phyloP scores from a whole-genome alignment of 345 rosid species.

The Salix suchowensis region DNA sequence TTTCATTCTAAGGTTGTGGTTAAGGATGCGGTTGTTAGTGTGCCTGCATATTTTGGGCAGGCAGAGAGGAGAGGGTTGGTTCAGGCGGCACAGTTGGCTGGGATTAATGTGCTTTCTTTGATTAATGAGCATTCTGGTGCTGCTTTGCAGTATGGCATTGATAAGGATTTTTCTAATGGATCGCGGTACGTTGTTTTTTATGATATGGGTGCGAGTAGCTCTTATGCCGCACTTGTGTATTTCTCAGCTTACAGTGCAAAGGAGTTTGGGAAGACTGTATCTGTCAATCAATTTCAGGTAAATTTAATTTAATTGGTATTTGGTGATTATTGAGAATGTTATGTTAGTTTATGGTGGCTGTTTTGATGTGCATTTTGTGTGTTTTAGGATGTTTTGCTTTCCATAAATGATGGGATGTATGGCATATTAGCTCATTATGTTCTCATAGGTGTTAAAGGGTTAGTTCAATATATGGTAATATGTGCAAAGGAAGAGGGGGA shows the following conservation, averaged over 20 bases:
- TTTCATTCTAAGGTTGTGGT: slow-evolving; percentile 62
- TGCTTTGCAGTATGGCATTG: slow-evolving; percentile 97
- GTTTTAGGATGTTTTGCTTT: background rate
- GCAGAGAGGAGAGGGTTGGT: slow-evolving; percentile 84
- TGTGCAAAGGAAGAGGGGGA: background rate
- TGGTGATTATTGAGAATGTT: background rate
- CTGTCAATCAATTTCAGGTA: slow-evolving; percentile 95
- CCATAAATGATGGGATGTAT: background rate
- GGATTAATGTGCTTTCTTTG: slow-evolving; percentile 77
- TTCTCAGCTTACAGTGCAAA: slow-evolving; percentile 81
- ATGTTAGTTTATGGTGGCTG: background rate
- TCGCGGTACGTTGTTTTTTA: slow-evolving; percentile 87
- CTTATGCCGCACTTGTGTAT: slow-evolving; percentile 83
- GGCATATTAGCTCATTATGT: background rate
- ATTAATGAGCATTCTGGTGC: slow-evolving; percentile 90
- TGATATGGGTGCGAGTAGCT: slow-evolving; percentile 93
- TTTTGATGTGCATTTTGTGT: background rate
- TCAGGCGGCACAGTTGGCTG: slow-evolving; percentile 89
- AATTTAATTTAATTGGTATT: background rate
- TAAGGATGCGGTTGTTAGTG: slow-evolving; percentile 72
- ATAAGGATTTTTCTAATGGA: slow-evolving; percentile 82
- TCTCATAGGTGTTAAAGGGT: background rate
- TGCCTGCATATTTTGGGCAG: slow-evolving; percentile 96
- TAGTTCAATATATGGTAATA: background rate
- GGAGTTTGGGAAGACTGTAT: slow-evolving; percentile 83